Conservation (phyloP, 2,329 filamentous ascomycete genomes). For the Microcyclosporella mali region DNA sequence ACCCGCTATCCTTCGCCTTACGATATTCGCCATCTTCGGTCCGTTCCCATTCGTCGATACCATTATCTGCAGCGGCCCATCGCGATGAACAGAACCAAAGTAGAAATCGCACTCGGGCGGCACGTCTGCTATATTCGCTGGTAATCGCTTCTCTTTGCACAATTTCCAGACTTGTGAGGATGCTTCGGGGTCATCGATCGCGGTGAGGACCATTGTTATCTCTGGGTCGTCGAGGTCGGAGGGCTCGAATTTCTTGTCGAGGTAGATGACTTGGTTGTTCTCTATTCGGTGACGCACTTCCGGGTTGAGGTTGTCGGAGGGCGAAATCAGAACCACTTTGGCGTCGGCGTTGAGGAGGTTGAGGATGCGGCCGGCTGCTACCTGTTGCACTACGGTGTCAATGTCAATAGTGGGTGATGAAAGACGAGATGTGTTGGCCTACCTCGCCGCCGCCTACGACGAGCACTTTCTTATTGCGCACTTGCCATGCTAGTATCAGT, state of each 20-base stretch:
- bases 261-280: constrained; percentile 67
- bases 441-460: constrained; percentile 95
- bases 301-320: constrained; percentile 68
- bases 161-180: constrained; percentile 88
- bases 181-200: constrained; percentile 88
- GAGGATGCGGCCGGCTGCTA: constrained; percentile 88
- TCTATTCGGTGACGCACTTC: constrained; percentile 80
- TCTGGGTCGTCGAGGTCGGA: constrained; percentile 68
- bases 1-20: constrained; percentile 73
- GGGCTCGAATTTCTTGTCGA: constrained; percentile 78
- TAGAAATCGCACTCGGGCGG: constrained; percentile 97
- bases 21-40: constrained; percentile 79
- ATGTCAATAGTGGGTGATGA: constrained; percentile 16
- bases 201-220: constrained; percentile 81
- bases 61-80: constrained; percentile 96
- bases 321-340: constrained; percentile 77
- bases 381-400: constrained; percentile 48
- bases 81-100: constrained; percentile 91
- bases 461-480: constrained; percentile 80
- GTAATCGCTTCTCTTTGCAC: constrained; percentile 76
- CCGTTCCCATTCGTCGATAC: constrained; percentile 97
- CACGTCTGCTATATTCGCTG: constrained; percentile 95
- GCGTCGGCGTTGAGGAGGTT: constrained; percentile 94
- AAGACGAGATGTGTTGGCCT: constrained; percentile 27
- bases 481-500: constrained; percentile 92